Evolutionary conservation across 2,329 filamentous ascomycete species (phyloP), one percentile per base, ranked within the genome.

Genomic region (Myriosclerotinia scirpicola): DNA sequence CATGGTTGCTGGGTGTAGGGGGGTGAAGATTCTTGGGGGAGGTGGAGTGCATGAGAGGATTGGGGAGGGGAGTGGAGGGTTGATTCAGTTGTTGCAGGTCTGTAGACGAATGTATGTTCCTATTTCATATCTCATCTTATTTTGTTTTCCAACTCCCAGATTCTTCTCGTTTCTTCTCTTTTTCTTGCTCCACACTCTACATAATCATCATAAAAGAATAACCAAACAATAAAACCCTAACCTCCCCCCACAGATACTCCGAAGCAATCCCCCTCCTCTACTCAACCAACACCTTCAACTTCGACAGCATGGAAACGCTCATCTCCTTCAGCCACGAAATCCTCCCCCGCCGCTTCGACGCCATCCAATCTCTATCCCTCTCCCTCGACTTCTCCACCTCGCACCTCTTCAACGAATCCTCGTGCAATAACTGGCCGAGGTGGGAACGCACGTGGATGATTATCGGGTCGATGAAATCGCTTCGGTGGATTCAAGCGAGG

Each of bases 191-290:
- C 38, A 2, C 14, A 9, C 14, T 26, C 30, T 40, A 17, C 2
- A 12, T 40, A 20, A 5, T 6, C 30, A 17, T 38, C 9, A 22
- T 30, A 26, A 48, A 48, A 11, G 26, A 60, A 26, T 20, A 36
- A 60, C 48, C 20, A 48, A 17, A 34, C 1, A 12, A 50, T 34
- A 34, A 34, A 34, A 2, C 30, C 30, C 30, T 26, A 26, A 26
- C 26, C 38, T 11, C 38, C 9, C 38, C 9, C 46, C 50, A 74
- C 50, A 74, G 73, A 46, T 74, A 74, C 34, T 59, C 67, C 9
- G 70, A 73, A 44, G 70, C 71, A 56, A 68, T 73, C 17, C 22
- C 65, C 17, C 60, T 73, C 5, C 68, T 74, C n/a, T 74, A 74
- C 58, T 66, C 64, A 20, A 60, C 67, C 54, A 74, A 72, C 42